These are phyloP conservation scores for Colletotrichum cuscutae DNA, from an alignment of 2,329 filamentous ascomycete species.

Conservation along the genomic window DNA sequence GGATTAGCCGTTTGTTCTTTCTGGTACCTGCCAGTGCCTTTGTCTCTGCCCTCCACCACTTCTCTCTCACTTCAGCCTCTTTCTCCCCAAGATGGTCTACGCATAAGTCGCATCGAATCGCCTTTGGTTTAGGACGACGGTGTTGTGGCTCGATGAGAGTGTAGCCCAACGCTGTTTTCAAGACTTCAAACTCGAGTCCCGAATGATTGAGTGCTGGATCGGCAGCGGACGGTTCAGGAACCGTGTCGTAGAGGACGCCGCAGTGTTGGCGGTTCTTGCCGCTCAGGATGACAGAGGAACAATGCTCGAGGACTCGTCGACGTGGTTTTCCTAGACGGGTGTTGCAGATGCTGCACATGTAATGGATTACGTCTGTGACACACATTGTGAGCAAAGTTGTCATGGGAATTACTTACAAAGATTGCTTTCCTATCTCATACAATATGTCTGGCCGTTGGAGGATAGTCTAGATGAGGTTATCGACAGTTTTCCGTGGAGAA, in stretches of 20 bases:
- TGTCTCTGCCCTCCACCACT: slow-evolving; percentile 12
- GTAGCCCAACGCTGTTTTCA: slow-evolving; percentile 13
- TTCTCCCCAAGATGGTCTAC: slow-evolving; percentile 15
- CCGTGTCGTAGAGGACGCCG: slow-evolving; percentile 5
- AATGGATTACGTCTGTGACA: background rate
- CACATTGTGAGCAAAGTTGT: background rate
- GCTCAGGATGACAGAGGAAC: background rate
- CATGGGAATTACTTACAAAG: background rate
- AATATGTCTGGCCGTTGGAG: accelerated
- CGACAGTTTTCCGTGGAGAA: too few relatives aligned
- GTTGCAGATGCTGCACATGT: slow-evolving; percentile 18
- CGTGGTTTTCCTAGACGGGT: slow-evolving; percentile 16
- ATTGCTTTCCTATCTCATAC: background rate
- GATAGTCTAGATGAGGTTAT: background rate
- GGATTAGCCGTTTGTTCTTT: background rate
- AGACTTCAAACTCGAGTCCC: slow-evolving; percentile 16
- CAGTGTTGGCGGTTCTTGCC: background rate
- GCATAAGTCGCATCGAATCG: slow-evolving; percentile 14
- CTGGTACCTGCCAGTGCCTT: background rate
- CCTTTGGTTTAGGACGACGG: slow-evolving; percentile 4
- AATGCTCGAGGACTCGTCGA: slow-evolving; percentile 1
- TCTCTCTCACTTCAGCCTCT: slow-evolving; percentile 3
- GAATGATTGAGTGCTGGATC: slow-evolving; percentile 16
- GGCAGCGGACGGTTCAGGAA: background rate
- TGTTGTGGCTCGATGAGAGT: background rate